Base-by-base conservation (phyloP, 495 filamentous ascomycete genomes). In the Penicillium paradoxum region DNA sequence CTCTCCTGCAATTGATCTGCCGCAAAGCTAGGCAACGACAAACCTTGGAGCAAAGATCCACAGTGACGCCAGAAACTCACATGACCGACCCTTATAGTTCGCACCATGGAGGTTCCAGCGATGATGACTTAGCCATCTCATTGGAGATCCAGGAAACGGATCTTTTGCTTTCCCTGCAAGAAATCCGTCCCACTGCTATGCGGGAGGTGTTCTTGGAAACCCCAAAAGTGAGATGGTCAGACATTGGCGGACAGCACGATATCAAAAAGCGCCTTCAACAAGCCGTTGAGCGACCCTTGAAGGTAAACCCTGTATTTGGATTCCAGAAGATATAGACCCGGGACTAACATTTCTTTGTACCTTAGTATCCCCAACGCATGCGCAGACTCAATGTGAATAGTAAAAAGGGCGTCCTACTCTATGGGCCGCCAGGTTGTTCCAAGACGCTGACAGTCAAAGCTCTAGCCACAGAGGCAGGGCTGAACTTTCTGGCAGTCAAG, bases 401-500 rank as follows among this genome's bases (percentile, higher is more conserved):
- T 18, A 86, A 79, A 53, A 89, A 93, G 64, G 93, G 93, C 1
- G 80, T 97, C 21, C 77, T 98, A 1, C 78, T 98, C 11, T 97
- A 97, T 64, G 93, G 93, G 1, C 93, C 93, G 0, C 93, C 93
- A 0, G 93, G 93, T 15, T 98, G 93, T 65, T 95, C 91, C 39
- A 98, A 98, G 68, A 98, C 93, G 15, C 80, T 98, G 67, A 88
- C 84, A 0, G 93, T 93, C 1, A 90, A 95, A 61, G 93, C 93
- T 36, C 82, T 96, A 63, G 93, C 93, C 6, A 96, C 90, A 22
- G 91, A 95, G 65, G 85, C 88, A 18, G 89, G 89, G 3, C 81
- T 95, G 57, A 98, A 97, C 63, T 98, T 97, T 68, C 81, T 98
- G 69, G 88, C 91, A 19, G 89, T 98, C 32, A 96, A 95, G 73